Percentiles rank a stretch among this genome's conserved stretches.
phyloP scores from a whole-genome alignment of 108 stramenopile genomes.

The Schizochytrium sp. region DNA sequence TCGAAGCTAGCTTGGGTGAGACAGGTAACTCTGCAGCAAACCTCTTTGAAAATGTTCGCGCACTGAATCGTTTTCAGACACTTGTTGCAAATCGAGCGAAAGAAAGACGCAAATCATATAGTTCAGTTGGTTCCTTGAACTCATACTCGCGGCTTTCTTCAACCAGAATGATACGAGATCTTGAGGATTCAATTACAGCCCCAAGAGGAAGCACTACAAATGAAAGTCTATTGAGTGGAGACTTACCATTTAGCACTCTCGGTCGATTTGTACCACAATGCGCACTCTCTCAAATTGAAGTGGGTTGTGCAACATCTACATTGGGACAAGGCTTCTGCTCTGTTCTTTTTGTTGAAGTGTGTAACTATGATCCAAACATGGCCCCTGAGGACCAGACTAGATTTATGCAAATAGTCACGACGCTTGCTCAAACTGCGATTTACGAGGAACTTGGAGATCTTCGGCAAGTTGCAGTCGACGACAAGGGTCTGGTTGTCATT shows the following conservation, averaged over 20 bases:
- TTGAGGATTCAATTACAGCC: background rate
- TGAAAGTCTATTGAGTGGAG: background rate
- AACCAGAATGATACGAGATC: background rate
- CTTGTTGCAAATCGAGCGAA: background rate
- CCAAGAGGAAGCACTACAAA: background rate
- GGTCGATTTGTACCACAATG: conserved; percentile 38
- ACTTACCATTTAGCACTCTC: background rate
- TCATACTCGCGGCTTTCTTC: background rate
- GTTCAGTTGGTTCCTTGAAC: background rate
- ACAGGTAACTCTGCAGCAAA: background rate
- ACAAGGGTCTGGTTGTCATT: conserved; percentile 53
- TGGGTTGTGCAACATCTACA: background rate
- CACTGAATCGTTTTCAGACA: background rate
- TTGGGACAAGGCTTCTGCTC: background rate
- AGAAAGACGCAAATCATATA: background rate
- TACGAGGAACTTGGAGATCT: conserved; percentile 40
- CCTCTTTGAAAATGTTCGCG: background rate
- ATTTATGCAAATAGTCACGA: background rate
- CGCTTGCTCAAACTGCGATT: conserved; percentile 3
- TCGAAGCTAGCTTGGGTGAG: background rate
- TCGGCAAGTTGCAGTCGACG: conserved; percentile 36
- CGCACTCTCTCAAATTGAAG: conserved; percentile 45
- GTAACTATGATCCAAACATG: background rate
- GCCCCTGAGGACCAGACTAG: background rate
- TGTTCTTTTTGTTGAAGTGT: conserved; percentile 4